Evolutionary conservation across 176 grass and related monocot species (phyloP), one percentile per base, ranked within the genome.

Genomic region (Calamus simplicifolius): DNA sequence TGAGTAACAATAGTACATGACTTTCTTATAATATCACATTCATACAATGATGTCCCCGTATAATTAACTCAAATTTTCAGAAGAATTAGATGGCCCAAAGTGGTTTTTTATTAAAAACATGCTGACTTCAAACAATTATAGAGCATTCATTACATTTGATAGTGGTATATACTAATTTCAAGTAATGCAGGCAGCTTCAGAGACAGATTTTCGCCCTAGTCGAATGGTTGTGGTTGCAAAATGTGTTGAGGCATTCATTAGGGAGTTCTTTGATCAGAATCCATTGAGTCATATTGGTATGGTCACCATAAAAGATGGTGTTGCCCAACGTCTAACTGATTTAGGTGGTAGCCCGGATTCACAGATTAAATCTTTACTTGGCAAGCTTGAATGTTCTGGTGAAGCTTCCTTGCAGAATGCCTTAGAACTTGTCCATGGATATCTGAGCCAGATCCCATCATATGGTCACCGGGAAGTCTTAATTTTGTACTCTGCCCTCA

Each of bases 181-280:
- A 59, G 18, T 57, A 50, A 18, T 88, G 56, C 79, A 98, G 88
- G 93, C 88, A 68, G 88, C 93, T 58, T 98, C 93, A 48, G 87
- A 85, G 71, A 85, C 63, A 56, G 93, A 98, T 72, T 98, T 93
- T 73, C 82, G 81, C 50, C 94, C 94, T 61, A 98, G 81, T 77
- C 72, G 94, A 62, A 98, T 98, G 94, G 88, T 70, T 21, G 73
- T 82, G 26, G 88, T 83, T 61, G 88, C 94, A 53, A 98, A 83
- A 59, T 77, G 76, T 38, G 73, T 85, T 7, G 88, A 93, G 67
- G 70, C 55, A 16, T 98, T 98, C 59, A 93, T 89, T 60, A 87
- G 94, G 74, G 88, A 98, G 71, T 98, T 93, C 73, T 98, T 98
- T 25, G 88, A 98, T 73, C 94, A 98, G 73, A 98, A 98, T 73